Base-by-base conservation (phyloP, 2,329 filamentous ascomycete genomes). In the Cordyceps militaris region DNA sequence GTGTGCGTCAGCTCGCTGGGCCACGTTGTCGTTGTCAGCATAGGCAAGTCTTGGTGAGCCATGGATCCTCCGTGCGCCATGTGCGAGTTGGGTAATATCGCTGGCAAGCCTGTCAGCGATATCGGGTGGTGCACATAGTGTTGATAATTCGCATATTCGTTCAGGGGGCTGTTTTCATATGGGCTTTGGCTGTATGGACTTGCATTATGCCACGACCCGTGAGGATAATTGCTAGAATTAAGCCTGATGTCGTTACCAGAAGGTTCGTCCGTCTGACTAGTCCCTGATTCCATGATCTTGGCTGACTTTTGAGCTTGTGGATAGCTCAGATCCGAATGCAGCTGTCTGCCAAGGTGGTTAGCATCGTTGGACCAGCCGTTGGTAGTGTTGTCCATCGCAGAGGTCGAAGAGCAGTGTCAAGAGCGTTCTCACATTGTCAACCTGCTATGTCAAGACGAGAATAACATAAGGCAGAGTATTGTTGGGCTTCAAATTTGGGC, bases 1-100 rank as follows among this genome's bases (percentile, higher is more conserved):
- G 82, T 78, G 46, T 88, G 87, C 62, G 87, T 88, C 69, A 93
- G 76, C 81, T 91, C 87, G 70, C 89, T 93, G 8, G 90, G 90
- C 90, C 90, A 95, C 61, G 80, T 78, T 52, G 79, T 87, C 65
- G 89, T 79, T 52, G 79, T 85, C 62, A 92, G 75, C 67, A 89
- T 86, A 23, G 88, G 83, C 21, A 89, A 73, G 61, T 83, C 82
- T 10, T 74, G 66, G 56, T 76, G 72, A 48, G 52, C 51, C 50
- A 61, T 58, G 58, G 76, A 59, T 77, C 76, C 32, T 76, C 74
- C 67, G 59, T 79, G 70, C 36, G 63, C 51, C 36, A 64, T 59
- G 13, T 60, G 55, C 3, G 42, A 79, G 30, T 61, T 60, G n/a
- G 61, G 58, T 63, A 87, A 76, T 19, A 84, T 81, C 44, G 84